These are phyloP conservation scores for Chloranthus sessilifolius DNA, from an alignment of 164 flowering plant genomes.

Conservation along the genomic window DNA sequence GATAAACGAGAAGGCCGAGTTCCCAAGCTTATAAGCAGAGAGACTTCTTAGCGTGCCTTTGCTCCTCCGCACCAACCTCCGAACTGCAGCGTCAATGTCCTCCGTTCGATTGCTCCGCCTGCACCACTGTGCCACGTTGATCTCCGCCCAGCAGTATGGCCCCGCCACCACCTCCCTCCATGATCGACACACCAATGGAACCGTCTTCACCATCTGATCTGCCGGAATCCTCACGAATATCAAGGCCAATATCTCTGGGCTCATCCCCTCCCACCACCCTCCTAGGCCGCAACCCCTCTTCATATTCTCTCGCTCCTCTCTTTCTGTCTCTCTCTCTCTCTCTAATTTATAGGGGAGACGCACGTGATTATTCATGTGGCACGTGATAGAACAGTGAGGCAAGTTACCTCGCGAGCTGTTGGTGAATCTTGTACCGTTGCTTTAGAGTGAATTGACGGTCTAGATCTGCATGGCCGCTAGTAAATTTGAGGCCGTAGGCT, in stretches of 20 bases:
- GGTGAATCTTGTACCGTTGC: too few relatives aligned
- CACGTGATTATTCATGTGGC: too few relatives aligned
- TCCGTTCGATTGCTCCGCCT: slow-evolving; percentile 15
- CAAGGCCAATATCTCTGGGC: slow-evolving; percentile 62
- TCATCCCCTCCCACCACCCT: slow-evolving; percentile 63
- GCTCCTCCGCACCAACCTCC: slow-evolving; percentile 49
- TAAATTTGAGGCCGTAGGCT: too few relatives aligned
- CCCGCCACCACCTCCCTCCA: slow-evolving; percentile 63
- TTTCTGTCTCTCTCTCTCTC: too few relatives aligned
- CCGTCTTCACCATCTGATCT: slow-evolving; percentile 49
- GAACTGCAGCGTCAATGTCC: slow-evolving; percentile 14
- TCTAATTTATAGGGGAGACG: too few relatives aligned
- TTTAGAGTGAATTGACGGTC: too few relatives aligned
- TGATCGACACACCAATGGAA: slow-evolving; percentile 77
- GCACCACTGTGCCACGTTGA: slow-evolving; percentile 79
- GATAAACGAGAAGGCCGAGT: slow-evolving; percentile 37
- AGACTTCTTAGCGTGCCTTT: slow-evolving; percentile 52
- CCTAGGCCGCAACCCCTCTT: slow-evolving; percentile 1
- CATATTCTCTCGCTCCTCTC: neutral
- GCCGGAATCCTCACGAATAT: slow-evolving; percentile 60
- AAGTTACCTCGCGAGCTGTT: too few relatives aligned
- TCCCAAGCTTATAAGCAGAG: slow-evolving; percentile 32
- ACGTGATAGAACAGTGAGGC: too few relatives aligned
- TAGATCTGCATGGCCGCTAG: too few relatives aligned
- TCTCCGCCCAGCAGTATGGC: slow-evolving; percentile 91